phyloP scores from a whole-genome alignment of 257 asterid species.

The Mitragyna speciosa region DNA sequence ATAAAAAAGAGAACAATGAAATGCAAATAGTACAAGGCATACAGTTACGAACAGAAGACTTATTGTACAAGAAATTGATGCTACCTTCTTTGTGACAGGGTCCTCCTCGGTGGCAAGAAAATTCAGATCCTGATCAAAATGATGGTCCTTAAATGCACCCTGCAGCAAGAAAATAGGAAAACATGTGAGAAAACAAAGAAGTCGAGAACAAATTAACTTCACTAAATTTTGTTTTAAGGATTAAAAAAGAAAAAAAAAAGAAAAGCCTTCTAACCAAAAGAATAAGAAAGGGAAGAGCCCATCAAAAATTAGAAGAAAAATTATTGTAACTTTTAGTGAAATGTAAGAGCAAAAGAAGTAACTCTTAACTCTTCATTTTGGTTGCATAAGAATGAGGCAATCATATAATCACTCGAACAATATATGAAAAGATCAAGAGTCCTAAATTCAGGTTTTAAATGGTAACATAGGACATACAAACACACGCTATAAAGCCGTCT shows the following conservation, averaged over 20 bases:
- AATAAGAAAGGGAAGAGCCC: no score
- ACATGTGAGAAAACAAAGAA: neutral
- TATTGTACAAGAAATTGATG: constrained; percentile 11
- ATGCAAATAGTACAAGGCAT: neutral
- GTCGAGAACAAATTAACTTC: neutral
- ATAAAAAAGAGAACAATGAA: neutral
- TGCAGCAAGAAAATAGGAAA: constrained; percentile 31
- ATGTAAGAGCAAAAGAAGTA: neutral
- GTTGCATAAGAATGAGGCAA: neutral
- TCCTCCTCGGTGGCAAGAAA: constrained; percentile 94
- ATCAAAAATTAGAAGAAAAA: neutral
- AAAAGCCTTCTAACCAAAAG: no score
- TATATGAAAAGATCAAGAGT: neutral
- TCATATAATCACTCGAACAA: neutral
- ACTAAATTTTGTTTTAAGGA: neutral
- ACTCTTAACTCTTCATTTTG: neutral
- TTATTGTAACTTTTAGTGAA: neutral
- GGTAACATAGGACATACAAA: neutral
- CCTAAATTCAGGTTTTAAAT: neutral
- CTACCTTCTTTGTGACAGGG: constrained; percentile 93
- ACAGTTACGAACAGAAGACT: neutral
- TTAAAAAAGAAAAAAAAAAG: no score
- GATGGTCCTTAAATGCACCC: constrained; percentile 86
- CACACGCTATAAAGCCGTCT: neutral
- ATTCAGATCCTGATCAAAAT: constrained; percentile 86